phyloP scores from a whole-genome alignment of 345 rosid genomes.

The Brassica incana region DNA sequence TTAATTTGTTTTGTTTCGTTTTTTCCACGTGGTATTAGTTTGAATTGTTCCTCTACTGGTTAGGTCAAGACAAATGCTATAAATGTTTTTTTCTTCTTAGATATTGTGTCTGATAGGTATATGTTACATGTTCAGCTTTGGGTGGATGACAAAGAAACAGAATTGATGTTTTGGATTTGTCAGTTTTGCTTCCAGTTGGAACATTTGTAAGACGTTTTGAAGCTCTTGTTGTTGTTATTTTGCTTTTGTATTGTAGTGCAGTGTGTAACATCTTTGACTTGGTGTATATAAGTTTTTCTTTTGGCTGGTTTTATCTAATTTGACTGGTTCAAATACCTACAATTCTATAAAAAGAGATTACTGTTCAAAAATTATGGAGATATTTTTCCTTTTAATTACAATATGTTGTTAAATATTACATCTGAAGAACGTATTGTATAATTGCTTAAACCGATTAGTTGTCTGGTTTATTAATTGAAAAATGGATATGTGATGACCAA shows the following conservation, averaged over 20 bases:
- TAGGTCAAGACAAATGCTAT: neutral
- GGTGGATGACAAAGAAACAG: neutral
- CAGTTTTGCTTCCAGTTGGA: constrained; percentile 1
- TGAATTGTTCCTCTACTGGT: constrained; percentile 11
- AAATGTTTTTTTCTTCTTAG: neutral
- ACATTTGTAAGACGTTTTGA: constrained; percentile 1
- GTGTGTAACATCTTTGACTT: neutral
- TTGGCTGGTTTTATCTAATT: neutral
- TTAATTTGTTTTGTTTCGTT: neutral
- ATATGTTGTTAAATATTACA: neutral
- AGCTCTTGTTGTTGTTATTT: neutral
- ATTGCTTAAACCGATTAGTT: neutral
- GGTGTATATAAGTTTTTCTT: neutral
- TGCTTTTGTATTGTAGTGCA: neutral
- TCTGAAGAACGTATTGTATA: neutral
- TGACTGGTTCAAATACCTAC: neutral
- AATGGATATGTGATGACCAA: neutral
- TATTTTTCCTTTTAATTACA: neutral
- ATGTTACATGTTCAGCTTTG: constrained; percentile 8
- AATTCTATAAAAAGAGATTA: neutral
- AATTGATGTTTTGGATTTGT: constrained; percentile 21
- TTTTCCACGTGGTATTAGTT: neutral
- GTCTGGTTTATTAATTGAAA: neutral
- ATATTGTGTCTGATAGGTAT: constrained; percentile 14
- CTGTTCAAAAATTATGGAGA: neutral